Percentiles rank a stretch among this genome's conserved stretches.
Evolutionary conservation across 768 basidiomycete genomes (phyloP).

Genomic region (Suillus decipiens): DNA sequence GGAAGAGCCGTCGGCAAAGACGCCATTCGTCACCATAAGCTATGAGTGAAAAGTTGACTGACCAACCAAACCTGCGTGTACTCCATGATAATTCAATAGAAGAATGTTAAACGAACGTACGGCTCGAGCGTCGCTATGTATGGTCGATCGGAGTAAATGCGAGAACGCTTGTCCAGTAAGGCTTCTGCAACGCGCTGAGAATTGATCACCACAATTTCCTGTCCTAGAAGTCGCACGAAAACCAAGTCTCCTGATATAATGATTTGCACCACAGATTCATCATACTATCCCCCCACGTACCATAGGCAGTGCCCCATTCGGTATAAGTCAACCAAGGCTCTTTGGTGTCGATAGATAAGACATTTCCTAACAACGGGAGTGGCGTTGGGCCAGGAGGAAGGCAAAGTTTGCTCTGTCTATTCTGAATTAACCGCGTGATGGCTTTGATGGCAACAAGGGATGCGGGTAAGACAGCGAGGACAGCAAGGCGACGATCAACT

Average conservation of each 20-base stretch:
- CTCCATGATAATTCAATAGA: neutral
- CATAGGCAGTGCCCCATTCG: constrained; percentile 31
- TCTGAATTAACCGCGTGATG: neutral
- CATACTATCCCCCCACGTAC: constrained; percentile 12
- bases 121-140: constrained; percentile 1
- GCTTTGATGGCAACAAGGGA: neutral
- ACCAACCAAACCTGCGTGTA: constrained; percentile 8
- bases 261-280: neutral
- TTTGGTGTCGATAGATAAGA: constrained; percentile 40
- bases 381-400: constrained; percentile 52
- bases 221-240: constrained; percentile 4
- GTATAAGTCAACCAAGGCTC: constrained; percentile 39
- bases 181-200: constrained; percentile 5
- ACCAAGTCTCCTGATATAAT: constrained; percentile 7
- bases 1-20: constrained; percentile 35
- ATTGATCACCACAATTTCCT: constrained; percentile 8
- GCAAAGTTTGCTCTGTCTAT: neutral
- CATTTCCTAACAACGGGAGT: constrained; percentile 47
- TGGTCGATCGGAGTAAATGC: constrained; percentile 12
- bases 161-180: constrained; percentile 11
- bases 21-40: constrained; percentile 19
- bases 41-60: constrained; percentile 1
- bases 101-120: neutral
- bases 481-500: neutral
- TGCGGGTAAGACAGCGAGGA: neutral